Percentiles rank a stretch among this genome's conserved stretches.
These are phyloP conservation scores for Mrakia blollopis DNA, from an alignment of 768 basidiomycete genomes.

Conservation along the genomic window DNA sequence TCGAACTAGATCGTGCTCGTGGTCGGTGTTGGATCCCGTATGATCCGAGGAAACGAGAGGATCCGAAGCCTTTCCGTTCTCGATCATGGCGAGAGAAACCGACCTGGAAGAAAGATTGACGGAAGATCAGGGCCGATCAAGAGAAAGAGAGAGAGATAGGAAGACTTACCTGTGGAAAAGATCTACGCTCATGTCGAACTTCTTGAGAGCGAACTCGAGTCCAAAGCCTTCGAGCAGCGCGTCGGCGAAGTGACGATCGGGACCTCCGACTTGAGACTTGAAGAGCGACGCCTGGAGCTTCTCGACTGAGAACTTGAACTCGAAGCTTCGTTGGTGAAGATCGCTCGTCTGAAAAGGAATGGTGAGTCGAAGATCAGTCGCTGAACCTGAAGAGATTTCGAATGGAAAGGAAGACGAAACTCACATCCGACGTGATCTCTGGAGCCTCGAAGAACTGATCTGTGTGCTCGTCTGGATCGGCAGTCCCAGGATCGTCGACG, in stretches of 20 bases:
- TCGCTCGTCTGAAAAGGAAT: conserved; percentile 36
- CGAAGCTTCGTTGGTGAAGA: conserved; percentile 61
- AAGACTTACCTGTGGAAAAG: conserved; percentile 62
- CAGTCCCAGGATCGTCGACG: conserved; percentile 49
- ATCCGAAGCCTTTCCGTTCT: conserved; percentile 41
- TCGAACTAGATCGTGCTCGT: conserved; percentile 60
- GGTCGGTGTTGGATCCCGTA: conserved; percentile 31
- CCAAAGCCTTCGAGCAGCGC: conserved; percentile 73
- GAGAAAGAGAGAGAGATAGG: too few species aligned
- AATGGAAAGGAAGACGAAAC: conserved; percentile 25
- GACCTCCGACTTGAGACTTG: conserved; percentile 58
- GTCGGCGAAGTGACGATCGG: conserved; percentile 71
- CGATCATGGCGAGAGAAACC: conserved; percentile 32
- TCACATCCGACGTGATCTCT: conserved; percentile 57
- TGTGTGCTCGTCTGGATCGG: conserved; percentile 34
- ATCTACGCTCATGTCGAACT: conserved; percentile 81
- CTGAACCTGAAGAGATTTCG: too few species aligned
- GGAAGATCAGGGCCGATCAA: too few species aligned
- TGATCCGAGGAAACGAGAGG: conserved; percentile 36
- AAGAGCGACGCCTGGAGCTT: conserved; percentile 71
- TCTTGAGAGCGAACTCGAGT: conserved; percentile 65
- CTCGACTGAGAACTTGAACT: conserved; percentile 82
- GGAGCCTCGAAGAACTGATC: conserved; percentile 65
- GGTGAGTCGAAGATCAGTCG: not conserved
- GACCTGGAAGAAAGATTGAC: not conserved